Base-by-base conservation (phyloP, 306 rosid species). In the Glycine latifolia region DNA sequence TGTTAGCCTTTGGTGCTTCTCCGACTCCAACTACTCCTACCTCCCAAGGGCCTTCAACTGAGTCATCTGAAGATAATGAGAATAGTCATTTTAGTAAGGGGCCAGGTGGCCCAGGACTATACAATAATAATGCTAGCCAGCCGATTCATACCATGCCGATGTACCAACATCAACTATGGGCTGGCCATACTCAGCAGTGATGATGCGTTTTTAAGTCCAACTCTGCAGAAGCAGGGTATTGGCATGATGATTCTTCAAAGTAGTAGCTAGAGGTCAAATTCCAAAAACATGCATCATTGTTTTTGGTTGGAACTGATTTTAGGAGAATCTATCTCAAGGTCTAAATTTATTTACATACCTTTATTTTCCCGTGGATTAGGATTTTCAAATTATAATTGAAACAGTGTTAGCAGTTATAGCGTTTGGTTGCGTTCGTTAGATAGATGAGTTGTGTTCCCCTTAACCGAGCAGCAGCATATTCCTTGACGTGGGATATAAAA, bases 111-210 rank as follows among this genome's bases (percentile, higher is more conserved):
- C 48, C 17, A 43, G 94, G 82, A 65, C 77, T 84, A 85, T 87
- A 65, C 82, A 80, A 41, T 43, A 91, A 84, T 78, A 37, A 83
- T 78, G 43, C 81, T 37, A 68, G 56, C 61, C 98, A 90, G 82
- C 86, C 90, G 35, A 37, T 87, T 43, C 94, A 86, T 56, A 82
- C 37, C 53, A 73, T 89, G 87, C 86, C 71, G 16, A 79, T 87
- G 91, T 89, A 89, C 83, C 87, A 76, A 62, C 91, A 76, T 69
- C 91, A 83, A 3, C 6, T 88, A 65, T 93, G 98, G 94, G 75
- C 90, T 47, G 86, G 86, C 81, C 95, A 91, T 80, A 79, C 87
- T 52, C 94, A 89, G 63, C 96, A 86, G 63, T 93, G 93, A 91
- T 65, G 90, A 79, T 10, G 78, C 6, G 48, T 17, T 73, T 56